phyloP scores from a whole-genome alignment of 352 stramenopile species.

The Sclerospora graminicola region DNA sequence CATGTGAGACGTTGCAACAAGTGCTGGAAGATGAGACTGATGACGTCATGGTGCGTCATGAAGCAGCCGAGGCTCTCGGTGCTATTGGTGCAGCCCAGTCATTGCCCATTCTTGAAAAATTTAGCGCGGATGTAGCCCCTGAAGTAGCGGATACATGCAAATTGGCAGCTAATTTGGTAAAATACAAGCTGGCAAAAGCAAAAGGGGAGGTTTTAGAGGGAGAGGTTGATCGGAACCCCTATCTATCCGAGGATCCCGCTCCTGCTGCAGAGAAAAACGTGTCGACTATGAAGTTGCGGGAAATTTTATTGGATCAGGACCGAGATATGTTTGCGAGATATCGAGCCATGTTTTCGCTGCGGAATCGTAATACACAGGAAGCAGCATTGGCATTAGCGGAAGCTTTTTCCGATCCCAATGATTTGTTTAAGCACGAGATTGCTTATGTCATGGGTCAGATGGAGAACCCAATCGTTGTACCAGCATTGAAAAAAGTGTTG shows the following conservation, averaged over 20 bases:
- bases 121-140: slow-evolving; percentile 46
- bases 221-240: slow-evolving; percentile 83
- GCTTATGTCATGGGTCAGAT: slow-evolving; percentile 93
- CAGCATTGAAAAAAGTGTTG: slow-evolving; percentile 86
- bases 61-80: slow-evolving; percentile 93
- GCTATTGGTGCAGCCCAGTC: slow-evolving; percentile 88
- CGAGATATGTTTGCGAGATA: slow-evolving; percentile 90
- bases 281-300: slow-evolving; percentile 67
- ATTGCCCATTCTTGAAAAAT: slow-evolving; percentile 83
- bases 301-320: slow-evolving; percentile 78
- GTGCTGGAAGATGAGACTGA: slow-evolving; percentile 83
- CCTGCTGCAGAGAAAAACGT: slow-evolving; percentile 74
- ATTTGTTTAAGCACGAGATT: slow-evolving; percentile 86
- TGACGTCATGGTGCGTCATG: slow-evolving; percentile 88
- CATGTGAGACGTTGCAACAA: slow-evolving; percentile 62
- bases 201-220: slow-evolving; percentile 35
- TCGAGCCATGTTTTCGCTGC: slow-evolving; percentile 97
- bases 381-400: slow-evolving; percentile 66
- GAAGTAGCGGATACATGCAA: slow-evolving; percentile 95
- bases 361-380: slow-evolving; percentile 91
- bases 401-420: slow-evolving; percentile 67
- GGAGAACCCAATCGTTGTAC: slow-evolving; percentile 77
- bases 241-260: slow-evolving; percentile 93
- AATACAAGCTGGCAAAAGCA: slow-evolving; percentile 80
- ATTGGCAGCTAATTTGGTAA: slow-evolving; percentile 87